Percentiles rank a stretch among this genome's conserved stretches.
These are phyloP conservation scores for Orbilia quercus DNA, from an alignment of 2,329 filamentous ascomycete species.

Conservation along the genomic window DNA sequence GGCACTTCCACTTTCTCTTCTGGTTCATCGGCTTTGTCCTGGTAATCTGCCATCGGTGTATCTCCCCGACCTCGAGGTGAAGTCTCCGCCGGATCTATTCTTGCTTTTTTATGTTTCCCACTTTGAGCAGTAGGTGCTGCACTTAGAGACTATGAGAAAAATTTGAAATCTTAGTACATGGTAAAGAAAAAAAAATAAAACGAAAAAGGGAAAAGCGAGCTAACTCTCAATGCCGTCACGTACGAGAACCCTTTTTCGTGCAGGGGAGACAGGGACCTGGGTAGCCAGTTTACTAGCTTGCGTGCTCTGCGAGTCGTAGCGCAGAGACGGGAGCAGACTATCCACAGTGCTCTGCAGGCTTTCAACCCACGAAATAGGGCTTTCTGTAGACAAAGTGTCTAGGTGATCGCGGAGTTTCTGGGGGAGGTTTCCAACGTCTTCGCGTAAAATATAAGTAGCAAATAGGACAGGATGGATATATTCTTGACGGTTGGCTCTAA, in stretches of 20 bases:
- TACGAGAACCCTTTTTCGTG: constrained; percentile 51
- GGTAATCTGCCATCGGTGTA: constrained; percentile 26
- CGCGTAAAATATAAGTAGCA: constrained; percentile 36
- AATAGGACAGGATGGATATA: constrained; percentile 30
- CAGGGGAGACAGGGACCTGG: constrained; percentile 18
- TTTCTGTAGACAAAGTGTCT: constrained; percentile 18
- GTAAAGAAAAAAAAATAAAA: constrained; percentile 4
- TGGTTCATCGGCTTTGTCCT: background rate
- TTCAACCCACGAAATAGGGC: constrained; percentile 33
- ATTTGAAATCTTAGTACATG: constrained; percentile 19
- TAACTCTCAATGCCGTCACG: constrained; percentile 17
- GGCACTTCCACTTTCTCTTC: constrained; percentile 3
- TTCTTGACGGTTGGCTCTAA: constrained; percentile 11
- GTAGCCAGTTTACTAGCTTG: background rate
- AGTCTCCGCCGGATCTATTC: constrained; percentile 24
- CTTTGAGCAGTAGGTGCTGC: constrained; percentile 4
- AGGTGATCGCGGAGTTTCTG: constrained; percentile 9
- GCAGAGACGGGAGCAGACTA: constrained; percentile 30
- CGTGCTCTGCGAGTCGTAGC: constrained; percentile 16
- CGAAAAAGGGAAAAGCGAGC: too few species aligned
- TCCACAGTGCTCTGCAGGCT: constrained; percentile 15
- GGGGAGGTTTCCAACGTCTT: constrained; percentile 35
- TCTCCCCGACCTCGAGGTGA: constrained; percentile 7
- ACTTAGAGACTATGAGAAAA: constrained; percentile 31
- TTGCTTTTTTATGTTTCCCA: constrained; percentile 39